Base-by-base conservation (phyloP, 768 basidiomycete species). In the Floccularia luteovirens region DNA sequence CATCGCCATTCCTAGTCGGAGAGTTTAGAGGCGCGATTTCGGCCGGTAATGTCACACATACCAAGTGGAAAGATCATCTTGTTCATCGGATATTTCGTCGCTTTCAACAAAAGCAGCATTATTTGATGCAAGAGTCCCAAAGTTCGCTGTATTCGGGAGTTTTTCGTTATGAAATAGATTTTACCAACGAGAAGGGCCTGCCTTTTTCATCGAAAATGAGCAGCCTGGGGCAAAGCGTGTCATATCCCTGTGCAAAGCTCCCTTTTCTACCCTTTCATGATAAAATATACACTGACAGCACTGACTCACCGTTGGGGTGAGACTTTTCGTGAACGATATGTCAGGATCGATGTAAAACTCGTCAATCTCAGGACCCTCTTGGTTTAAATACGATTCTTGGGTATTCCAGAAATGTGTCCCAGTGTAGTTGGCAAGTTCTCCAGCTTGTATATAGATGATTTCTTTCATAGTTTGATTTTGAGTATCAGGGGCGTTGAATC, bases 341-440 rank as follows among this genome's bases (percentile, higher is more conserved):
- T 70, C 68, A 50, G n/a, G n/a, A 74, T 64, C 42, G 74, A 66
- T 25, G 75, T 60, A 23, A 66, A 41, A 3, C 69, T 50, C 17
- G 70, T n/a, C n/a, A n/a, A n/a, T 67, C 39, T 67, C 62, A 27
- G 56, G 58, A 34, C 69, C 69, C 16, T 64, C 62, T 44, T 72
- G 72, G 0, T 66, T 63, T 47, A 81, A 71, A 55, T 88, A 88
- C 46, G 59, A 69, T 55, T 86, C 80, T 56, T 88, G 85, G 1
- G 82, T 72, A 51, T 88, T 88, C 84, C 84, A 90, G 49, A 85
- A 88, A 50, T 89, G 86, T 0, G 83, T 75, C 33, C 83, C 84
- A 14, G 72, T 58, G 51, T 78, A 77, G 51, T 89, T 88, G 14
- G 85, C 69, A 31, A 74, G 51, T 24, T 65, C 55, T 41, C 85